Evolutionary conservation across 2,329 filamentous ascomycete genomes (phyloP).

Genomic region (Ascosphaera acerosa): DNA sequence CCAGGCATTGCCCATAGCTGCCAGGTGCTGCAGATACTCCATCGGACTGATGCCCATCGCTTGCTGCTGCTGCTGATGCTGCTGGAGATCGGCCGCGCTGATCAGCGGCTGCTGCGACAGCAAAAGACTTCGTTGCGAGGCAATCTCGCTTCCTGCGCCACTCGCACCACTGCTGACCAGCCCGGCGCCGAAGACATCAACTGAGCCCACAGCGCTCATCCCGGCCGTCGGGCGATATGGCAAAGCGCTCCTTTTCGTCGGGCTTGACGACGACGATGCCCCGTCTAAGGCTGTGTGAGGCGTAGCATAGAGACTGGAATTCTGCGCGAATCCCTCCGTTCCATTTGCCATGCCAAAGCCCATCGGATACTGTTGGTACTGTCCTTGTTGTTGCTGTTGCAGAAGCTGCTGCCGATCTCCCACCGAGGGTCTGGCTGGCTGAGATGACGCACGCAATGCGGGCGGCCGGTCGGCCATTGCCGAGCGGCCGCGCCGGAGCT

Average conservation of each 20-base stretch:
- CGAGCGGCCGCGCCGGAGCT: neutral
- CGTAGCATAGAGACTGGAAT: too few species aligned
- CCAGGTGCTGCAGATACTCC: neutral
- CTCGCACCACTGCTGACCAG: too few species aligned
- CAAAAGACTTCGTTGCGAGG: conserved; percentile 22
- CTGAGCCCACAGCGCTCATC: too few species aligned
- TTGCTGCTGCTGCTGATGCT: conserved; percentile 16
- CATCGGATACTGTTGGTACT: conserved; percentile 35
- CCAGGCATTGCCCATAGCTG: neutral
- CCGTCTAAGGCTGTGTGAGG: too few species aligned
- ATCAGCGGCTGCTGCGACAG: conserved; percentile 18
- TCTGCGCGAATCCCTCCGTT: conserved; percentile 47
- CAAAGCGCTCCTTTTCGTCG: neutral
- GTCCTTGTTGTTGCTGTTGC: conserved; percentile 14
- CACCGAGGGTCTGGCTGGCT: neutral
- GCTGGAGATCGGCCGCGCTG: conserved; percentile 17
- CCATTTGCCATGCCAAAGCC: conserved; percentile 53
- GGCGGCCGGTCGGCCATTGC: neutral
- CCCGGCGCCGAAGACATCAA: too few species aligned
- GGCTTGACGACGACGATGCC: neutral
- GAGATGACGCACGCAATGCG: neutral
- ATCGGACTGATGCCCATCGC: conserved; percentile 2
- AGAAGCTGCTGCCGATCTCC: conserved; percentile 16
- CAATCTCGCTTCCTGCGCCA: conserved; percentile 21
- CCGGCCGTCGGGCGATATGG: too few species aligned